phyloP scores from a whole-genome alignment of 2,329 filamentous ascomycete genomes.

The Remersonia thermophila region DNA sequence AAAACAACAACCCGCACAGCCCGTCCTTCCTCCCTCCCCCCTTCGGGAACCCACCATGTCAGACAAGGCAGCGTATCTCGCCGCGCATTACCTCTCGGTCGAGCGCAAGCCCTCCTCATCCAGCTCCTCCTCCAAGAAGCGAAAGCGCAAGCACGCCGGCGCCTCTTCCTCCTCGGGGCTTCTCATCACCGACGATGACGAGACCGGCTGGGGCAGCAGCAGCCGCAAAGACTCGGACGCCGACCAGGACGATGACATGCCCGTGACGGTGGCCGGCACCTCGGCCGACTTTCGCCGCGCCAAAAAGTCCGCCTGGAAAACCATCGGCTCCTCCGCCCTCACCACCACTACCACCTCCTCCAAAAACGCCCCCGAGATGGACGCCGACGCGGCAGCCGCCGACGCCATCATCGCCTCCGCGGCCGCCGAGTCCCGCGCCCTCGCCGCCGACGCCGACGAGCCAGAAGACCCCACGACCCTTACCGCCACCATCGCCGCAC shows the following conservation, averaged over 20 bases:
- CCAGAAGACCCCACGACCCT: conserved; percentile 37
- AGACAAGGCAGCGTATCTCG: conserved; percentile 71
- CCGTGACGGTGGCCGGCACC: conserved; percentile 36
- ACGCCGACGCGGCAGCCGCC: conserved; percentile 47
- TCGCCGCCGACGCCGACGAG: conserved; percentile 28
- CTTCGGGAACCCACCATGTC: conserved; percentile 28
- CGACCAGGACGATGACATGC: conserved; percentile 39
- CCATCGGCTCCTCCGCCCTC: conserved; percentile 38
- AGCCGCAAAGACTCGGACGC: conserved; percentile 30
- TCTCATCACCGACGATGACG: conserved; percentile 54
- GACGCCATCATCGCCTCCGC: conserved; percentile 67
- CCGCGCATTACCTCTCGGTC: conserved; percentile 76
- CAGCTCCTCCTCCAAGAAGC: conserved; percentile 26
- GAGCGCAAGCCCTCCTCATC: conserved; percentile 39
- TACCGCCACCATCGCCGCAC: conserved; percentile 21
- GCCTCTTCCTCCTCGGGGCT: conserved; percentile 34
- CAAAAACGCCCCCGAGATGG: conserved; percentile 13
- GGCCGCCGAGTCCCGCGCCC: conserved; percentile 49
- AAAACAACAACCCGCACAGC: background rate
- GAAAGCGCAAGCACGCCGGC: conserved; percentile 54
- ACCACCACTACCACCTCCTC: conserved; percentile 16
- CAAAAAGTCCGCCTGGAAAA: conserved; percentile 74
- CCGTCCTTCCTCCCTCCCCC: no score
- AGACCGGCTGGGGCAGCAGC: conserved; percentile 36
- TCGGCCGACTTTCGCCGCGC: conserved; percentile 56